Conservation (phyloP, 148 eudicot species). For the Vaccinium darrowii region DNA sequence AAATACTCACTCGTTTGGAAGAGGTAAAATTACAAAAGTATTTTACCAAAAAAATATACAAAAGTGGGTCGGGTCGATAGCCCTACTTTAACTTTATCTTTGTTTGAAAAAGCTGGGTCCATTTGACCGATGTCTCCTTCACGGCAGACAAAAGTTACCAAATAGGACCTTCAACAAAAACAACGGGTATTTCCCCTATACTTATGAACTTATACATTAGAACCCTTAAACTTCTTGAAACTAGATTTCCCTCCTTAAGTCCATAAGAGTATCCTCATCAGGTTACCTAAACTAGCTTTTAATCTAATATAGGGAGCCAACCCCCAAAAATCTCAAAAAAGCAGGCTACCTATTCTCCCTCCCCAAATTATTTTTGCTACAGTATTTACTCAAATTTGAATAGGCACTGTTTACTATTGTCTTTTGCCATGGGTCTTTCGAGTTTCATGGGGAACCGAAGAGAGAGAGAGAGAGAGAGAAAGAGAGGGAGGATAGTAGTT, state of each 20-base stretch:
- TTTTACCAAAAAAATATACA: background rate
- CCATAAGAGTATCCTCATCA: background rate
- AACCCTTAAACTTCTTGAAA: background rate
- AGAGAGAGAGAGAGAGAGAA: too few relatives aligned
- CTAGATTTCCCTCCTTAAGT: background rate
- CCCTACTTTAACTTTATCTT: constrained; percentile 1
- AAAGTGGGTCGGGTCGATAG: background rate
- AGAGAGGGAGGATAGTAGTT: too few relatives aligned
- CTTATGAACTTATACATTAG: background rate
- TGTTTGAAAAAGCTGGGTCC: background rate
- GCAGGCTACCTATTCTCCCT: too few relatives aligned
- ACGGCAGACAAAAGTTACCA: background rate
- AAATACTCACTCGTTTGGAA: background rate
- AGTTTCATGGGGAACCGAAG: too few relatives aligned
- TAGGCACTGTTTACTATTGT: too few relatives aligned
- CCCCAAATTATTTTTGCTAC: too few relatives aligned
- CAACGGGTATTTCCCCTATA: background rate
- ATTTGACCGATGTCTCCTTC: background rate
- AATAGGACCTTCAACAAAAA: background rate
- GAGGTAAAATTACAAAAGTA: background rate
- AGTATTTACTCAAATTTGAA: too few relatives aligned
- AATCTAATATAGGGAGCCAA: too few relatives aligned
- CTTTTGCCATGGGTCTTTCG: too few relatives aligned
- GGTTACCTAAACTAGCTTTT: too few relatives aligned
- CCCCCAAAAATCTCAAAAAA: too few relatives aligned